phyloP scores from a whole-genome alignment of 352 stramenopile genomes.

The Globisporangium middletonii region DNA sequence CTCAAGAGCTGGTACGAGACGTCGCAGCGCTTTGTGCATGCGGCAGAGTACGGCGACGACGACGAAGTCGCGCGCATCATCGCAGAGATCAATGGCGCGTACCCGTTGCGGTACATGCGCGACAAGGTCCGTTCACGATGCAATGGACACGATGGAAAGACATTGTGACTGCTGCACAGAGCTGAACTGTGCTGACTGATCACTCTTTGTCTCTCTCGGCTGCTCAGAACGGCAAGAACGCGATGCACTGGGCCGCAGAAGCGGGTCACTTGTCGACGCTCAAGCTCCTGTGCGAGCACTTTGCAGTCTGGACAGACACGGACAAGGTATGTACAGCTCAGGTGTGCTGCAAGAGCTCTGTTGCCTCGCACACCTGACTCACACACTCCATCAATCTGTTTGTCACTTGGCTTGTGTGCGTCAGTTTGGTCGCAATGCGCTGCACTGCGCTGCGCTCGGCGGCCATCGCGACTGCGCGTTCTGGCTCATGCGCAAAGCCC shows the following conservation, averaged over 20 bases:
- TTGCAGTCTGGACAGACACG: conserved; percentile 66
- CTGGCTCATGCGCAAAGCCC: conserved; percentile 69
- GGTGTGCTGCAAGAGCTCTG: no score
- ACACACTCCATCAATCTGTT: neutral
- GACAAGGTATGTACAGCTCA: conserved; percentile 48
- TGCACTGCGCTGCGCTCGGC: conserved; percentile 74
- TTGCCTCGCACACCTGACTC: neutral
- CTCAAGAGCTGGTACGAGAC: conserved; percentile 87
- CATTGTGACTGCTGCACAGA: no score
- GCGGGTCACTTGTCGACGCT: conserved; percentile 69
- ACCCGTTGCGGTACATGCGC: conserved; percentile 71
- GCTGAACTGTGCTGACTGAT: neutral
- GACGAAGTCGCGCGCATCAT: conserved; percentile 78
- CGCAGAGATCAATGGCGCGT: conserved; percentile 69
- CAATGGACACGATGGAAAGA: neutral
- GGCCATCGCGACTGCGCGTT: conserved; percentile 82
- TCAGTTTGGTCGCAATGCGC: conserved; percentile 80
- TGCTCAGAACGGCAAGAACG: conserved; percentile 82
- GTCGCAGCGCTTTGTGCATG: conserved; percentile 83
- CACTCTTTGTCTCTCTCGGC: neutral
- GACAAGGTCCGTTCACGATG: conserved; percentile 54
- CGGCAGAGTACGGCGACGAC: conserved; percentile 74
- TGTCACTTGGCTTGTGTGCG: neutral
- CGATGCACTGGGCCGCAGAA: conserved; percentile 82
- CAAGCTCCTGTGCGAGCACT: conserved; percentile 77